Evolutionary conservation across 108 stramenopile species (phyloP).

Genomic region (Cyclotella atomus): DNA sequence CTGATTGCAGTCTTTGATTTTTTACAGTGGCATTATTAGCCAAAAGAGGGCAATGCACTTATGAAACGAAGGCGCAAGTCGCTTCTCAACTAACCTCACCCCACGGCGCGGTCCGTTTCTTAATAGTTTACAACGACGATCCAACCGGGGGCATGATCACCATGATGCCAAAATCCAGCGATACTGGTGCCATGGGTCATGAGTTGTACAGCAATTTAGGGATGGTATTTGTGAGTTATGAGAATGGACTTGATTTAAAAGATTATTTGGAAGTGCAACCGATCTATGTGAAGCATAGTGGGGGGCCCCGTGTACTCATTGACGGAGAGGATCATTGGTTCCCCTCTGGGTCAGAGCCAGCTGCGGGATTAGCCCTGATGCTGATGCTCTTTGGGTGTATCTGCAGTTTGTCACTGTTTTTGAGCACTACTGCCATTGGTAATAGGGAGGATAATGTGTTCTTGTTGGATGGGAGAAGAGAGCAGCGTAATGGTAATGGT

Average conservation of each 20-base stretch:
- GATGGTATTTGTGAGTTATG: constrained; percentile 47
- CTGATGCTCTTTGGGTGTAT: constrained; percentile 50
- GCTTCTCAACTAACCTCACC: constrained; percentile 30
- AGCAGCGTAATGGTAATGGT: neutral
- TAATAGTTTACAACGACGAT: constrained; percentile 47
- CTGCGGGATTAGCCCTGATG: constrained; percentile 28
- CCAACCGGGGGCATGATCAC: constrained; percentile 29
- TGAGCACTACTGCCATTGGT: constrained; percentile 8
- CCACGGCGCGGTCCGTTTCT: constrained; percentile 35
- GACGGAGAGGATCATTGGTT: constrained; percentile 34
- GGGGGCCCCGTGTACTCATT: constrained; percentile 43
- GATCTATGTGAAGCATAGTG: neutral
- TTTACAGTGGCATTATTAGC: constrained; percentile 44
- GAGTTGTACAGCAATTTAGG: constrained; percentile 31
- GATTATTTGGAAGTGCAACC: constrained; percentile 26
- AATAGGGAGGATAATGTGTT: constrained; percentile 4
- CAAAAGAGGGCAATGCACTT: constrained; percentile 50
- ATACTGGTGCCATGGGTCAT: constrained; percentile 1
- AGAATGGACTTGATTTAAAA: constrained; percentile 31
- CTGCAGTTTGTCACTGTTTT: constrained; percentile 38
- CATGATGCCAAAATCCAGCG: constrained; percentile 44
- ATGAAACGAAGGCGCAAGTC: constrained; percentile 49
- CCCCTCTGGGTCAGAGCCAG: constrained; percentile 10
- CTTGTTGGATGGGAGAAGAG: constrained; percentile 10
- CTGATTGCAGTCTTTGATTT: too few species aligned